Evolutionary conservation across 768 basidiomycete species (phyloP), one percentile per base, ranked within the genome.

Genomic region (Auriculariales sp.): DNA sequence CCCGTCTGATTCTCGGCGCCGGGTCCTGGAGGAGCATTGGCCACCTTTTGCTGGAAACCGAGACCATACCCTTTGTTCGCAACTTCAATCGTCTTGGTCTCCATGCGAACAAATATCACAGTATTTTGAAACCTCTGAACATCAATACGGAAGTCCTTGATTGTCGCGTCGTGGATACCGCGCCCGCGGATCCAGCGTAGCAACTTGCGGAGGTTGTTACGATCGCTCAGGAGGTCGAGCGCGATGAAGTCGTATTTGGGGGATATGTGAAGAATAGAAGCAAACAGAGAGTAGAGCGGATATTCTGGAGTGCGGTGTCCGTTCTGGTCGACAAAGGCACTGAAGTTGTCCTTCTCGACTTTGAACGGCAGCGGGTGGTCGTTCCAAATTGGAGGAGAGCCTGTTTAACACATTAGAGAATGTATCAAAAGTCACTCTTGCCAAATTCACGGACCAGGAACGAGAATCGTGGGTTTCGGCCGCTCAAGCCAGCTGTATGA

Each of bases 61-160:
- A 73, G 65, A 0, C 82, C 82, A 59, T 67, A 87, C 0, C 54
- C 56, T n/a, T 29, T 19, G 14, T 62, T 64, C 0, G 67, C 68
- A 12, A 25, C 27, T 25, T 64, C 56, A 2, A 49, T 52, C 58
- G 10, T 62, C 51, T 52, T 63, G 59, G 52, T 72, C 72, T 74
- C 80, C 81, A 64, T 66, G 1, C 84, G 66, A 49, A 74, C 77
- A 56, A 86, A 64, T 25, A 88, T 56, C 14, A 83, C 64, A 0
- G 84, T 85, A 49, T 65, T 67, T 1, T 83, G 81, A 0, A 68
- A 71, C 15, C 83, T 65, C 58, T 87, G 77, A 3, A 78, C 53
- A 50, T 89, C 83, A 53, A 89, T 82, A 17, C 85, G 67, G 57
- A 87, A 89, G 49, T 75, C 72, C 11, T 63, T 58, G n/a, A 57